Evolutionary conservation across 768 basidiomycete genomes (phyloP).

Genomic region (Boletus bicolor): DNA sequence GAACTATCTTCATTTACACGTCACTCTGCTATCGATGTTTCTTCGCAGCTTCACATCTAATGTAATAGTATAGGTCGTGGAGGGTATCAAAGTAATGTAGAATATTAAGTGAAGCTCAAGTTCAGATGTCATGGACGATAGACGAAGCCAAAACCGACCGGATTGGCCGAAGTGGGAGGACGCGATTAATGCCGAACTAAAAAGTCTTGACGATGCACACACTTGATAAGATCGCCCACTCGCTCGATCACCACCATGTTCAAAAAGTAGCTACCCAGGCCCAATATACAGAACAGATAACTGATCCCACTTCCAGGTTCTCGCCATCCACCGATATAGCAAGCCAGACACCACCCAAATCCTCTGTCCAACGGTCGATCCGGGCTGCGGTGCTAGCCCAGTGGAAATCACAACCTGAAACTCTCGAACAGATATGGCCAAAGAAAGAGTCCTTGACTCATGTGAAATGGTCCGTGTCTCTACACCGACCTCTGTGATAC

Average conservation of each 20-base stretch:
- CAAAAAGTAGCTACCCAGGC: conserved; percentile 54
- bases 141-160: too few relatives aligned
- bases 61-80: conserved; percentile 36
- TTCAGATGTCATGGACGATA: neutral
- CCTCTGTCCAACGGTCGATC: conserved; percentile 89
- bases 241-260: conserved; percentile 50
- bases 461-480: conserved; percentile 72
- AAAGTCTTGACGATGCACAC: too few relatives aligned
- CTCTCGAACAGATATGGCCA: conserved; percentile 91
- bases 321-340: conserved; percentile 76
- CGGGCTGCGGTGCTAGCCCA: conserved; percentile 76
- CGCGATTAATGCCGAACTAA: too few relatives aligned
- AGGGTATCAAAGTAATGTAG: conserved; percentile 30
- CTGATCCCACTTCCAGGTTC: conserved; percentile 47
- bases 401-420: conserved; percentile 76
- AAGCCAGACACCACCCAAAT: conserved; percentile 87
- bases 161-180: too few relatives aligned
- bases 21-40: conserved; percentile 32
- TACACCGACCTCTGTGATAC: conserved; percentile 7
- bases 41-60: conserved; percentile 33
- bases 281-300: neutral
- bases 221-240: conserved; percentile 15
- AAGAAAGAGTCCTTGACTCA: conserved; percentile 95
- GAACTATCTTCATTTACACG: conserved; percentile 29
- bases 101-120: conserved; percentile 18